Evolutionary conservation across 345 rosid species (phyloP), one percentile per base, ranked within the genome.

Genomic region (Noccaea bulbosa): DNA sequence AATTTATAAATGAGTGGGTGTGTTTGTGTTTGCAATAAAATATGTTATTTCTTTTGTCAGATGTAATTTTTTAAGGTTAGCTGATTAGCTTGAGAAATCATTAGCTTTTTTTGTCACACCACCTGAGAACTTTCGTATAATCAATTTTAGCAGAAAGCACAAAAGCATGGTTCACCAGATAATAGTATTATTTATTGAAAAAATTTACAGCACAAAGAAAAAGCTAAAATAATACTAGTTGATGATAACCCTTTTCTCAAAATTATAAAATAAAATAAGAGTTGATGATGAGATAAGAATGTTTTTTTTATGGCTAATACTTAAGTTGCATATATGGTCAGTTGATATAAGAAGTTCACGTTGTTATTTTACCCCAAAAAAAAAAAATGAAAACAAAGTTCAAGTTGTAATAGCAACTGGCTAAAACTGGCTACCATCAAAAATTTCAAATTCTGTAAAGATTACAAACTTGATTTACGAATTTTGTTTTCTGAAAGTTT

Each of bases 121-220:
- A 75, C 79, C 79, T 69, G 74, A 75, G 70, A 68, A 69, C 65
- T 75, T 75, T 69, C 53, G 46, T 69, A 46, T 54, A n/a, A 75
- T 75, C 58, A 62, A 68, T 45, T 69, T 67, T 56, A 62, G 79
- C 79, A 75, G 79, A 75, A 75, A 75, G 79, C 74, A 53, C 6
- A 54, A 73, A 68, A 62, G 70, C 45, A 68, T 38, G 39, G 51
- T 47, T 46, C 71, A 46, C 43, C 0, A 20, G 32, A 37, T 63
- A 30, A 4, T 12, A 41, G 15, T 54, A 43, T 24, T 33, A 37
- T 50, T 49, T 20, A 67, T 51, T 11, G 27, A 30, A n/a, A n/a
- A n/a, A 17, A 7, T 6, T 20, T 46, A 49, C 37, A 57, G 39
- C 37, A 8, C 3, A 65, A 54, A 47, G 71, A 4, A 11, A 72